Evolutionary conservation across 345 rosid species (phyloP), one percentile per base, ranked within the genome.

Genomic region (Eucalyptus fibrosa): DNA sequence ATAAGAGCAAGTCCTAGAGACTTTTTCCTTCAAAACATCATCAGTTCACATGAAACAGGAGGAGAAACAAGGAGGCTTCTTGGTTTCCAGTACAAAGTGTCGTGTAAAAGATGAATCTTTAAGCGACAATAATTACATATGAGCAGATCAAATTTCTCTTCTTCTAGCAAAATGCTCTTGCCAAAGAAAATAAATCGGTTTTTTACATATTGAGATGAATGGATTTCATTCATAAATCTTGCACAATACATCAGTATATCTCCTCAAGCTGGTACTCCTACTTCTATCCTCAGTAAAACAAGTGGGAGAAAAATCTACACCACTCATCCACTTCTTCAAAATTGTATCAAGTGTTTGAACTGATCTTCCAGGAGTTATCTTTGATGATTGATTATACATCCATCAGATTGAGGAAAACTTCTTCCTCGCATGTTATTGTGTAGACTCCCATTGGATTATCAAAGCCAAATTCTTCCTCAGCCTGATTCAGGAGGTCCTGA

Each of bases 381-480:
- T 60, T 56, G 67, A 60, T 60, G n/a, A 60, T 60, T 60, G 67
- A 60, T 60, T 14, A 28, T 28, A 42, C n/a, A 13, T 59, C 40
- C 50, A 87, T 87, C 34, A 87, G 90, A 88, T 89, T 81, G 23
- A 88, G 30, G 88, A 92, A 94, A 47, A 85, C 45, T 10, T 92
- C 92, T 89, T 92, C 91, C 8, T 65, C 86, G 81, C 93, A 92
- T 8, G 94, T 92, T 82, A 92, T 91, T 6, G 90, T 92, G 88
- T 92, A 92, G 50, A 92, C 91, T 6, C 93, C 93, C 92, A 91
- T 92, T 34, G 93, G 94, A 89, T 91, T 91, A 85, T 89, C 87
- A 69, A 88, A 92, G 44, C 93, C 90, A 59, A 92, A 92, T 59
- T 92, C 95, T 86, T 92, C 91, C 87, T 92, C 93, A 12, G 92